Evolutionary conservation across 106 monocot genomes (phyloP).

Genomic region (Dactylorhiza incarnata): DNA sequence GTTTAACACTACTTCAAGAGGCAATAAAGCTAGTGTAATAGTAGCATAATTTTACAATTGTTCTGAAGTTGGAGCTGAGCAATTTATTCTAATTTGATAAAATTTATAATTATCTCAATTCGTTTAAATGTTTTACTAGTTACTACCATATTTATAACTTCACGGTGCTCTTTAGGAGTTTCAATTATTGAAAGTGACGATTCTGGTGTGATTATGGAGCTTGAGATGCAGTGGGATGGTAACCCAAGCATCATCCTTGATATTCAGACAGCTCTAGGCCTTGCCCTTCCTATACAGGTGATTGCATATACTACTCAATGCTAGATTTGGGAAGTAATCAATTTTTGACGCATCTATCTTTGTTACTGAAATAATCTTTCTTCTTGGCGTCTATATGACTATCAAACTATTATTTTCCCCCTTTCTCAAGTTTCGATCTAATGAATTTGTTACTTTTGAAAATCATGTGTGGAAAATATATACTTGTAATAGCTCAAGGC

Average conservation of each 20-base stretch:
- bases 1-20: not conserved
- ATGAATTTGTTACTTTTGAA: not conserved
- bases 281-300: constrained; percentile 94
- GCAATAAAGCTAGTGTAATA: not conserved
- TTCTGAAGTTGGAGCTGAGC: not conserved
- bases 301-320: not conserved
- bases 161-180: constrained; percentile 41
- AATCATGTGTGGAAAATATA: not conserved
- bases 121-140: not conserved
- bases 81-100: not conserved
- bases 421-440: not conserved
- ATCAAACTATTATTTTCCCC: not conserved
- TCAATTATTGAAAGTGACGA: constrained; percentile 59
- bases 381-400: not conserved
- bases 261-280: constrained; percentile 64
- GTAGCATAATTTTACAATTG: not conserved
- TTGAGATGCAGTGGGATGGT: constrained; percentile 97
- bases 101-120: not conserved
- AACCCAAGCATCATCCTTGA: constrained; percentile 94
- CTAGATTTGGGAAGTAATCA: not conserved
- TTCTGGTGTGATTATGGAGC: constrained; percentile 82
- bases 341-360: not conserved
- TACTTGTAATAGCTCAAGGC: not conserved
- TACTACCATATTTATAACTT: not conserved
- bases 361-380: not conserved